phyloP scores from a whole-genome alignment of 116 monocot species.

The Dioscorea cayenensis region DNA sequence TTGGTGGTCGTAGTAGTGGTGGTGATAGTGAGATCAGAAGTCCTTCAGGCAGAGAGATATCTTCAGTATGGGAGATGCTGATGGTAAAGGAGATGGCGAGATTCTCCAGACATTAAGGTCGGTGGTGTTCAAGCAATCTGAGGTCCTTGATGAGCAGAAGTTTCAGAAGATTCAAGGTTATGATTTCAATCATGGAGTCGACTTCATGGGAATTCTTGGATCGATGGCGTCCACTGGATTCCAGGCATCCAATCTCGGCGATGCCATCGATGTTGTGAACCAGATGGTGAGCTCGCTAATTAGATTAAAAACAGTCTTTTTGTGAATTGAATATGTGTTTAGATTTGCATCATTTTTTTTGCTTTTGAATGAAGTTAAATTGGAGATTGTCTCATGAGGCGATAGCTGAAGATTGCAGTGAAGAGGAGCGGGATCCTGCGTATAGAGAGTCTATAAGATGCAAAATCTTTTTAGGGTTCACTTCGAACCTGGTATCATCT shows the following conservation, averaged over 20 bases:
- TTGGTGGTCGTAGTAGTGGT: too few relatives aligned
- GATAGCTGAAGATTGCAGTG: conserved; percentile 28
- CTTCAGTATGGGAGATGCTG: too few relatives aligned
- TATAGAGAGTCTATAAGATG: conserved; percentile 59
- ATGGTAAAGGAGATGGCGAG: too few relatives aligned
- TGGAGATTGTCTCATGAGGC: conserved; percentile 71
- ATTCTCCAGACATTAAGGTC: conserved; percentile 23
- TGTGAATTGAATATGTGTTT: neutral
- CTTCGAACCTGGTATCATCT: conserved; percentile 86
- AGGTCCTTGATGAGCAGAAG: conserved; percentile 34
- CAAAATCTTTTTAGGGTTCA: conserved; percentile 91
- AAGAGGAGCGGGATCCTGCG: conserved; percentile 38
- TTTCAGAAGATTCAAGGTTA: conserved; percentile 58
- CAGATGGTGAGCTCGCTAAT: conserved; percentile 44
- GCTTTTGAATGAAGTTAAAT: conserved; percentile 43
- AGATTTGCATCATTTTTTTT: neutral
- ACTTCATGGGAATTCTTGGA: conserved; percentile 36
- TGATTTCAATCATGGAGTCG: conserved; percentile 66
- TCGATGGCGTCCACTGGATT: conserved; percentile 84
- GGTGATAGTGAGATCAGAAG: too few relatives aligned
- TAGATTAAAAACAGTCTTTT: too few relatives aligned
- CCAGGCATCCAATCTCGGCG: conserved; percentile 89
- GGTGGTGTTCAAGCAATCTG: conserved; percentile 69
- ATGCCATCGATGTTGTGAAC: conserved; percentile 73
- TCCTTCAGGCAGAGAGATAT: too few relatives aligned